Evolutionary conservation across 352 stramenopile species (phyloP), one percentile per base, ranked within the genome.

Genomic region (Phytophthora fragariae): DNA sequence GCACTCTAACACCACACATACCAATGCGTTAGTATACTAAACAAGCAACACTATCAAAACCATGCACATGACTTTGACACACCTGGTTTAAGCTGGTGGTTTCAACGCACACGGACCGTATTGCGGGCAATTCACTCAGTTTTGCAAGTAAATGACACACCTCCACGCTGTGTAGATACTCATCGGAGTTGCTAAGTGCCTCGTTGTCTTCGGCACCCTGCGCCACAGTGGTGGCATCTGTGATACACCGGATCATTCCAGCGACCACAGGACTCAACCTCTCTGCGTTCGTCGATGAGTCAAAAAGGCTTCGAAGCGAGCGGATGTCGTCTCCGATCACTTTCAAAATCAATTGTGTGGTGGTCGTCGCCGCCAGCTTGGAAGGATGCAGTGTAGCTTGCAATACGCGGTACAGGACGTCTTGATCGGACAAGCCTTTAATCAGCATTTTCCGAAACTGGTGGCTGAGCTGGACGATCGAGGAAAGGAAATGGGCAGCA

Each of bases 71-170:
- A 2, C 59, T 62, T 8, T 2, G 50, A 53, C 67, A 15, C 62
- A 93, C 89, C 84, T 95, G 89, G 47, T 92, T 94, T 5, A 94
- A 68, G 61, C 85, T 92, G 62, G 94, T 84, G 1, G 59, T 81
- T 59, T 85, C 68, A 19, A 86, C 81, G 55, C 89, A 94, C 0
- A 88, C 55, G 0, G 76, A 68, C 5, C 85, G 80, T 59, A 94
- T 71, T 7, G 65, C 46, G 9, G 81, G 68, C 19, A 92, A 85
- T 41, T 79, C 71, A 17, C 76, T 80, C n/a, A 96, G 61, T 37
- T 86, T 91, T 3, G 82, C 62, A 41, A 96, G 68, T 21, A 96
- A 57, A 61, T 89, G 83, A 27, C 82, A 92, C 1, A 90, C 75
- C 6, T 80, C 67, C 5, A 92, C 85, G 35, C 77, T 86, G 31